Conservation (phyloP, 306 rosid species). For the Vigna mungo region DNA sequence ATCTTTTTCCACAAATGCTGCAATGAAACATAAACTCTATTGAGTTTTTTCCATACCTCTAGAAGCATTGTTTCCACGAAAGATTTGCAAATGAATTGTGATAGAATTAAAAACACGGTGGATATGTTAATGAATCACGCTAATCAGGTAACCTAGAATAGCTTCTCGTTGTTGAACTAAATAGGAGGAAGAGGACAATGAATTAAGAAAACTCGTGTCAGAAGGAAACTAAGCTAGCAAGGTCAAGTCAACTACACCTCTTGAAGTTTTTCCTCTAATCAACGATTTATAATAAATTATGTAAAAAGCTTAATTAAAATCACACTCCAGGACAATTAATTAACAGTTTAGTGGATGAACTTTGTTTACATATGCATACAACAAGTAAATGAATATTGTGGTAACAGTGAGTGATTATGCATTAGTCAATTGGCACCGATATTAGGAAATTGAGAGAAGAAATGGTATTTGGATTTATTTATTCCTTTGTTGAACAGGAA, state of each 20-base stretch:
- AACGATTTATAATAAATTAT: not conserved
- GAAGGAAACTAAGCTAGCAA: slow-evolving; percentile 32
- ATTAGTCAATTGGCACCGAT: not conserved
- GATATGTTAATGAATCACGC: slow-evolving; percentile 23
- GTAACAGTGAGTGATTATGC: not conserved
- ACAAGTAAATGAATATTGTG: not conserved
- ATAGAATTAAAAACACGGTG: slow-evolving; percentile 26
- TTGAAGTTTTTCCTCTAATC: not conserved
- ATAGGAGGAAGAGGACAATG: slow-evolving; percentile 31
- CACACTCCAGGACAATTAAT: not conserved
- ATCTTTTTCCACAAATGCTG: slow-evolving; percentile 19
- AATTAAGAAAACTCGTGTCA: not conserved
- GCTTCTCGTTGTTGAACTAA: slow-evolving; percentile 30
- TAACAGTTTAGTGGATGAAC: not conserved
- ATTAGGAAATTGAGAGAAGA: slow-evolving; percentile 13
- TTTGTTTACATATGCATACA: slow-evolving; percentile 11
- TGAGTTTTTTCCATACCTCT: slow-evolving; percentile 44
- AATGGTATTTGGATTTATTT: not conserved
- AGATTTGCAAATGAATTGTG: slow-evolving; percentile 29
- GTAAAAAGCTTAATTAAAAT: not conserved
- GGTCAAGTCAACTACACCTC: slow-evolving; percentile 47
- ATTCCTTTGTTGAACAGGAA: not conserved
- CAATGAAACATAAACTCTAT: slow-evolving; percentile 6
- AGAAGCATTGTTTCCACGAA: slow-evolving; percentile 45
- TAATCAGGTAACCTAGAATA: slow-evolving; percentile 34